Conservation (phyloP, 805 yeast species). For the Candida qinlingensis region DNA sequence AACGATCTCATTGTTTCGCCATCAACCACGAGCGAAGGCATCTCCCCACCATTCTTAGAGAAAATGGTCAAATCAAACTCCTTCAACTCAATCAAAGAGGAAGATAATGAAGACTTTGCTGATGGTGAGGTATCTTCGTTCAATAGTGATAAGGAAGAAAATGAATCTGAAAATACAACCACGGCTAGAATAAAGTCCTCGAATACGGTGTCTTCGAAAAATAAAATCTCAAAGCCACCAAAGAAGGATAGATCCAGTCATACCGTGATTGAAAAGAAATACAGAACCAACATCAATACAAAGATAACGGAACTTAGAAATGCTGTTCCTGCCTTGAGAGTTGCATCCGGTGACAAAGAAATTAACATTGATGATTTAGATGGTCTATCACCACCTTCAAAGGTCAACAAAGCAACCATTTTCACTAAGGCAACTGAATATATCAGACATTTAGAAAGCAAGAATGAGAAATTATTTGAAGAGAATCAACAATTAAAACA, state of each 20-base stretch:
- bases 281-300: constrained; percentile 70
- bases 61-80: background rate
- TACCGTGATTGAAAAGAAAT: constrained; percentile 77
- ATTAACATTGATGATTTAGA: constrained; percentile 49
- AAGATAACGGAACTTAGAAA: constrained; percentile 65
- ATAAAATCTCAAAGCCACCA: constrained; percentile 39
- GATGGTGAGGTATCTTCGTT: constrained; percentile 3
- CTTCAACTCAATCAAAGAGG: constrained; percentile 3
- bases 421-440: constrained; percentile 77
- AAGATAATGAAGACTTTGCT: constrained; percentile 7
- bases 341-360: constrained; percentile 47
- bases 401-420: constrained; percentile 74
- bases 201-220: background rate
- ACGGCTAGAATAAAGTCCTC: background rate
- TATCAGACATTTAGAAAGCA: constrained; percentile 60
- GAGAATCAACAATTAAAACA: constrained; percentile 48
- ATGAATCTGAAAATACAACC: background rate
- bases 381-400: constrained; percentile 70
- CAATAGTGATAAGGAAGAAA: constrained; percentile 5
- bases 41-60: constrained; percentile 4
- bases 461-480: constrained; percentile 32
- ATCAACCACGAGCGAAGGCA: constrained; percentile 2
- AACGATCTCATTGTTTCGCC: constrained; percentile 7
- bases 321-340: constrained; percentile 72
- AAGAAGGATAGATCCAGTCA: constrained; percentile 57